A percentile compares a stretch with the other conserved stretches of the same genome.
phyloP scores from a whole-genome alignment of 352 stramenopile genomes.

The Globisporangium parvum region DNA sequence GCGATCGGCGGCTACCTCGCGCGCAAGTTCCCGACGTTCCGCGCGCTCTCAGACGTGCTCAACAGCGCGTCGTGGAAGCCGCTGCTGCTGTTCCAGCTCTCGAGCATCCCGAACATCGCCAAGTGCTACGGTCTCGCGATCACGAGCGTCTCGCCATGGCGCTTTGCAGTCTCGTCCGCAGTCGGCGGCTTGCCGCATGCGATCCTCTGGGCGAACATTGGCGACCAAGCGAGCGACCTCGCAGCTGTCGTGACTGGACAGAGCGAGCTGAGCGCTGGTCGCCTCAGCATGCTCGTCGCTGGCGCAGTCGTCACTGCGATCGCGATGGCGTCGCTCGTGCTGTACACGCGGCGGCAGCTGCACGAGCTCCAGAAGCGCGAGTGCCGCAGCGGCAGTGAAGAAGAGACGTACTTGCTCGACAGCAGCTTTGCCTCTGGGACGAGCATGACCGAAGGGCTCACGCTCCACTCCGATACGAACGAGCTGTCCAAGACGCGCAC shows the following conservation, averaged over 20 bases:
- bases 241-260: conserved; percentile 46
- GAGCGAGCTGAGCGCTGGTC: conserved; percentile 34
- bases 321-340: conserved; percentile 47
- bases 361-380: conserved; percentile 55
- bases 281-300: conserved; percentile 36
- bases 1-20: conserved; percentile 56
- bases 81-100: conserved; percentile 69
- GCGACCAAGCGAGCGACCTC: conserved; percentile 61
- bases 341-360: conserved; percentile 65
- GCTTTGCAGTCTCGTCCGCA: conserved; percentile 53
- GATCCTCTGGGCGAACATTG: conserved; percentile 68
- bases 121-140: conserved; percentile 79
- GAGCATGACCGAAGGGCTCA: neutral
- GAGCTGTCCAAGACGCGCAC: conserved; percentile 23
- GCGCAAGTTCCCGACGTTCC: conserved; percentile 60
- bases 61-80: conserved; percentile 69
- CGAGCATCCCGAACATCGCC: conserved; percentile 72
- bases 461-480: conserved; percentile 9
- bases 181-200: conserved; percentile 53
- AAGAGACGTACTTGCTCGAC: conserved; percentile 19
- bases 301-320: conserved; percentile 39
- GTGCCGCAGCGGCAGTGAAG: conserved; percentile 44
- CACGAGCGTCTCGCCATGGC: conserved; percentile 45
- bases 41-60: conserved; percentile 56
- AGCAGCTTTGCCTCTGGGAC: neutral